Conservation (phyloP, 2,329 filamentous ascomycete species). For the Orbilia ellipsospora region DNA sequence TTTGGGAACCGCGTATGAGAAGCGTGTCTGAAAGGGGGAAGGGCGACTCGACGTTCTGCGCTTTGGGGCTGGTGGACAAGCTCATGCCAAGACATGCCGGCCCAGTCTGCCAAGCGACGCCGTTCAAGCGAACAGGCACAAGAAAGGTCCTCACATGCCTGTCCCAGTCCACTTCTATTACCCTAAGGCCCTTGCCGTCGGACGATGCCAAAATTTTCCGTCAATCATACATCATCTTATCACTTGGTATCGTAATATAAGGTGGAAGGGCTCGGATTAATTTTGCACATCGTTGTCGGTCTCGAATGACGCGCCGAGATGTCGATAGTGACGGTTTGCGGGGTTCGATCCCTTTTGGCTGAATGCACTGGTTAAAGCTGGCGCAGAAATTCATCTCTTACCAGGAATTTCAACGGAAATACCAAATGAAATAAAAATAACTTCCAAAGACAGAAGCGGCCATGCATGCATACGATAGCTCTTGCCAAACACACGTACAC, state of each 20-base stretch:
- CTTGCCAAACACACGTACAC: too few relatives aligned
- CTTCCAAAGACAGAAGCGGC: neutral
- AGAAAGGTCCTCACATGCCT: slow-evolving; percentile 36
- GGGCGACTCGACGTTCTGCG: slow-evolving; percentile 27
- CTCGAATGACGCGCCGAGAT: neutral
- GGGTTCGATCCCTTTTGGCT: slow-evolving; percentile 42
- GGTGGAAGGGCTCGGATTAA: slow-evolving; percentile 25
- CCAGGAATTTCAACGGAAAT: neutral
- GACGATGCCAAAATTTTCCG: slow-evolving; percentile 46
- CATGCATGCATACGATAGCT: neutral
- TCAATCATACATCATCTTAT: slow-evolving; percentile 27
- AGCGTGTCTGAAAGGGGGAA: slow-evolving; percentile 48
- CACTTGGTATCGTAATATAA: neutral
- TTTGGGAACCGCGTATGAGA: slow-evolving; percentile 12
- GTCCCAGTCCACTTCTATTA: neutral
- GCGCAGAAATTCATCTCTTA: neutral
- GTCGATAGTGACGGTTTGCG: slow-evolving; percentile 2
- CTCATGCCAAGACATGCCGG: slow-evolving; percentile 40
- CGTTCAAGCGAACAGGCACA: slow-evolving; percentile 32
- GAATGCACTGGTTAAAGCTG: slow-evolving; percentile 14
- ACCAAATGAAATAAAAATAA: neutral
- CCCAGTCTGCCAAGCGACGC: slow-evolving; percentile 22
- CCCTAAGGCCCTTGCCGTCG: slow-evolving; percentile 23
- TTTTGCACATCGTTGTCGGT: slow-evolving; percentile 1
- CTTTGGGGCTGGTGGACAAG: slow-evolving; percentile 35